Evolutionary conservation across 2,329 filamentous ascomycete genomes (phyloP).

Genomic region (Fusarium buxicola): DNA sequence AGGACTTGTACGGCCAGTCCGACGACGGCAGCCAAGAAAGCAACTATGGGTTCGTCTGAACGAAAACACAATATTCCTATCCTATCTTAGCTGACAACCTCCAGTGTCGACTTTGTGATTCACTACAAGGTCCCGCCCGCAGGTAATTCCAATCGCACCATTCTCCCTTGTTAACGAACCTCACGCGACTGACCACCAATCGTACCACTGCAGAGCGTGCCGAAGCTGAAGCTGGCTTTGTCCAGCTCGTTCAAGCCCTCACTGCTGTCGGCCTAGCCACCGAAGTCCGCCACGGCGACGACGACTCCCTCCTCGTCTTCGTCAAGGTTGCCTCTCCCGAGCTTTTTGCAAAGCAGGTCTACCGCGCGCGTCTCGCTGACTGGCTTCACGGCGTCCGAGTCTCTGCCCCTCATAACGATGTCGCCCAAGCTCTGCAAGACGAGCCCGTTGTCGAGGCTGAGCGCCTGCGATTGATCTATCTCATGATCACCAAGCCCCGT

Average conservation of each 20-base stretch:
- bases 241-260: slow-evolving; percentile 80
- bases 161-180: not conserved
- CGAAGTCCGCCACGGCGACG: slow-evolving; percentile 85
- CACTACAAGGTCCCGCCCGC: slow-evolving; percentile 78
- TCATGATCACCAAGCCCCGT: slow-evolving; percentile 80
- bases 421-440: slow-evolving; percentile 72
- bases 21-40: slow-evolving; percentile 44
- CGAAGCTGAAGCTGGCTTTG: slow-evolving; percentile 79
- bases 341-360: slow-evolving; percentile 82
- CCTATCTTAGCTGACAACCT: slow-evolving; percentile 24
- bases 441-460: slow-evolving; percentile 90
- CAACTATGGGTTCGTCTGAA: slow-evolving; percentile 57
- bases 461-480: slow-evolving; percentile 86
- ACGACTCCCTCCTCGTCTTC: slow-evolving; percentile 83
- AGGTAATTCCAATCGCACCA: slow-evolving; percentile 58
- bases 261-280: slow-evolving; percentile 84
- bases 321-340: slow-evolving; percentile 81
- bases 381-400: slow-evolving; percentile 92
- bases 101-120: slow-evolving; percentile 88
- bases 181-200: slow-evolving; percentile 16
- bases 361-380: slow-evolving; percentile 88
- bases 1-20: slow-evolving; percentile 49
- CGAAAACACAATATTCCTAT: not conserved
- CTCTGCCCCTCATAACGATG: slow-evolving; percentile 79
- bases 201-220: slow-evolving; percentile 65